Conservation (phyloP, 2,329 filamentous ascomycete species). For the Botrytis paeoniae region DNA sequence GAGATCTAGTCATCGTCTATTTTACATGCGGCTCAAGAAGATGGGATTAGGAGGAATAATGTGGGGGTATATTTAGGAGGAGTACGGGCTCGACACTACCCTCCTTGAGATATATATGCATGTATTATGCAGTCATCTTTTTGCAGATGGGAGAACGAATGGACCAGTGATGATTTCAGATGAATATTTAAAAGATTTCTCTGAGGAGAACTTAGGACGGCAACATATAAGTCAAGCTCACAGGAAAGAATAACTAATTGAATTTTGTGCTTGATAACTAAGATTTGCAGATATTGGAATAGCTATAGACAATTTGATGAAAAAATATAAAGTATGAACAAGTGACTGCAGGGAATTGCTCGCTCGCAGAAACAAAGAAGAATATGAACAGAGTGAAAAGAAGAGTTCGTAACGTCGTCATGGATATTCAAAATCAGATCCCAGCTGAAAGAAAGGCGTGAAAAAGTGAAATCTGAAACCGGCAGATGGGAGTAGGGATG, state of each 20-base stretch:
- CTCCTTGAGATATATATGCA: background rate
- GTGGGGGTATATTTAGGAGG: background rate
- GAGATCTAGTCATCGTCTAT: background rate
- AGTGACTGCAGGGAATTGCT: background rate
- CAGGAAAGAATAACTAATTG: background rate
- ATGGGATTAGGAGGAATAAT: background rate
- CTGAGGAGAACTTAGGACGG: background rate
- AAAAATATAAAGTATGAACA: background rate
- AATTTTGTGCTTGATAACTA: background rate
- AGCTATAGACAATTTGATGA: background rate
- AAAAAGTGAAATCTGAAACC: background rate
- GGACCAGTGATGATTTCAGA: background rate
- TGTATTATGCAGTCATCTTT: background rate
- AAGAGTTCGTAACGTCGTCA: background rate
- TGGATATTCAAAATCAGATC: background rate
- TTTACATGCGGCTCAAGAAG: background rate
- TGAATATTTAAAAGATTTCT: background rate
- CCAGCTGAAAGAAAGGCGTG: background rate
- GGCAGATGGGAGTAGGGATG: background rate
- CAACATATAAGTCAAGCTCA: background rate
- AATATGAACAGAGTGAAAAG: background rate
- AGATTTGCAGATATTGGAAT: background rate
- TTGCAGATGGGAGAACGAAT: background rate
- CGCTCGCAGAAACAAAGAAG: background rate
- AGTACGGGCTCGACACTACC: rapidly evolving